Base-by-base conservation (phyloP, 2,329 filamentous ascomycete species). In the Myriangium duriaei region DNA sequence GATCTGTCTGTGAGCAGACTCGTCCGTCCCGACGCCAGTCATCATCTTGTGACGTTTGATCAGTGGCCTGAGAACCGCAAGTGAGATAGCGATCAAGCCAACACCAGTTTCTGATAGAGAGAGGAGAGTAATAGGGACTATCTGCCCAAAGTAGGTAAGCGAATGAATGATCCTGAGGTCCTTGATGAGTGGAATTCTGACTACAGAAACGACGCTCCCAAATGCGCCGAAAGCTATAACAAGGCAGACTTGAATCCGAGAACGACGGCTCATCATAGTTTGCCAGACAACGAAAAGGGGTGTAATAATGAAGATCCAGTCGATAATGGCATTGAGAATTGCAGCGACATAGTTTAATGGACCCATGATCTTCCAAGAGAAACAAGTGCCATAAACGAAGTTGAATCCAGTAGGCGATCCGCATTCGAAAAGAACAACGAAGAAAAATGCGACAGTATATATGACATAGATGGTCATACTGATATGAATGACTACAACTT, bases 11-110 rank as follows among this genome's bases (percentile, higher is more conserved):
- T n/a, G n/a, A n/a, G n/a, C n/a, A n/a, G n/a, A n/a, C n/a, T n/a
- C n/a, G n/a, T n/a, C n/a, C n/a, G n/a, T n/a, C n/a, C n/a, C n/a
- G n/a, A n/a, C n/a, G n/a, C n/a, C n/a, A n/a, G 21, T 26, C 21
- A n/a, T 26, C 21, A n/a, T 26, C 21, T 26, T 26, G 21, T 26
- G 21, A 7, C 21, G 21, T 26, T 19, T 14, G 7, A 39, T 17
- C 6, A 44, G 21, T 5, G 42, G 42, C 16, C 42, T 19, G n/a
- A 40, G 30, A 3, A 37, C 39, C 0, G 33, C 26, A 18, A 44
- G 37, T 1, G 42, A 44, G 14, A 41, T 38, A 2, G 38, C 42
- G 14, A 44, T 42, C 6, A 44, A 40, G 2, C 42, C 42, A 11
- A 44, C 41, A 2, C 35, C 33, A 5, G 34, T 35, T 18, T 44